Conservation (phyloP, 305 asterid genomes). For the Caryopteris hybrid region DNA sequence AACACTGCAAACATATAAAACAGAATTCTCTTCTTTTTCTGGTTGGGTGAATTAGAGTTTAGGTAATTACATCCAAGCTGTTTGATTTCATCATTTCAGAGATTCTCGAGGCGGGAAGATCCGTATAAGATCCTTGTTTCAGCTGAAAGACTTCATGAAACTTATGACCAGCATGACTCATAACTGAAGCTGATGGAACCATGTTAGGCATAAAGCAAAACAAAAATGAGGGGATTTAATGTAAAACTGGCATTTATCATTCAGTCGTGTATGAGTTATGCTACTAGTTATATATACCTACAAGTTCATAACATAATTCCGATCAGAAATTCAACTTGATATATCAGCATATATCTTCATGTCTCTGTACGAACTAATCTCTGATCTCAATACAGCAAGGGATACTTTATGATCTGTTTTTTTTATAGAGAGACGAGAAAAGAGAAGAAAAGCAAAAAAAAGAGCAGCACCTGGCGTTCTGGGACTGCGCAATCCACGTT, state of each 20-base stretch:
- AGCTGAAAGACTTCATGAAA: slow-evolving; percentile 87
- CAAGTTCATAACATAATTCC: too few relatives aligned
- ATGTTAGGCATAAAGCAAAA: neutral
- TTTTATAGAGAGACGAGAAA: neutral
- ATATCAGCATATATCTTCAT: neutral
- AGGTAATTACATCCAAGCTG: slow-evolving; percentile 75
- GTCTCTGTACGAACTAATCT: too few relatives aligned
- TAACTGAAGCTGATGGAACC: slow-evolving; percentile 48
- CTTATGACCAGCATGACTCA: slow-evolving; percentile 60
- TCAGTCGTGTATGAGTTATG: too few relatives aligned
- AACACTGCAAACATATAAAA: too few relatives aligned
- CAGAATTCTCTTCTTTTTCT: neutral
- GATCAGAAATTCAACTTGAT: too few relatives aligned
- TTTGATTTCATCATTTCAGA: slow-evolving; percentile 93
- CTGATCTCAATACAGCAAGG: too few relatives aligned
- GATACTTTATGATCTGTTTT: too few relatives aligned
- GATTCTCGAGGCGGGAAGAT: slow-evolving; percentile 71
- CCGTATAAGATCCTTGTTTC: slow-evolving; percentile 69
- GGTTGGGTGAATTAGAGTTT: slow-evolving; percentile 9
- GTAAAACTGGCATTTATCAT: neutral
- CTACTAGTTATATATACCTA: too few relatives aligned
- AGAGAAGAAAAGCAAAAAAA: neutral
- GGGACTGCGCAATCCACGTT: slow-evolving; percentile 48
- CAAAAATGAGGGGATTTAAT: neutral
- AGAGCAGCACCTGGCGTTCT: slow-evolving; percentile 43